phyloP scores from a whole-genome alignment of 1,284 basidiomycete genomes.

The Tilletia walkeri region DNA sequence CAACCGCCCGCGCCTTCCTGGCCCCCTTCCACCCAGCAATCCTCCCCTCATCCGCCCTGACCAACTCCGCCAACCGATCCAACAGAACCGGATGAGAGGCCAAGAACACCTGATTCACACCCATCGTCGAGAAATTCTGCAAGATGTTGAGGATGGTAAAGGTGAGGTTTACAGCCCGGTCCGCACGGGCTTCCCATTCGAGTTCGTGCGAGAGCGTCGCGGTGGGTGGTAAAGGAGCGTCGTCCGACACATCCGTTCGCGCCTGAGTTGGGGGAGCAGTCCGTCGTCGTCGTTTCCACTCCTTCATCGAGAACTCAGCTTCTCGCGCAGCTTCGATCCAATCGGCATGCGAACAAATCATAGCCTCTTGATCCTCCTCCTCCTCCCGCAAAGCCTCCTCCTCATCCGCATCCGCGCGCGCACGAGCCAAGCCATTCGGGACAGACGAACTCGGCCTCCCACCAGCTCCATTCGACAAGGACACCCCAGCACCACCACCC shows the following conservation, averaged over 20 bases:
- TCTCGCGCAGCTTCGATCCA: slow-evolving; percentile 44
- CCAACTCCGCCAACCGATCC: slow-evolving; percentile 69
- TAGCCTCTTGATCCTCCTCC: background rate
- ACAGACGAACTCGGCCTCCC: background rate
- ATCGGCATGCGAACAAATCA: slow-evolving; percentile 35
- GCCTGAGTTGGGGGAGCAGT: slow-evolving; percentile 24
- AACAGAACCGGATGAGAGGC: slow-evolving; percentile 68
- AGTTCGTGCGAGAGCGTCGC: slow-evolving; percentile 59
- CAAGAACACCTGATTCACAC: slow-evolving; percentile 72
- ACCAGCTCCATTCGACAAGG: slow-evolving; percentile 21
- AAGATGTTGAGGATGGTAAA: slow-evolving; percentile 75
- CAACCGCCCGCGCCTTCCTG: background rate
- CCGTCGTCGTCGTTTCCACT: slow-evolving; percentile 33
- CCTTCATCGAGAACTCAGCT: slow-evolving; percentile 43
- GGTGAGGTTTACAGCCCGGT: slow-evolving; percentile 64
- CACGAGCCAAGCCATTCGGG: slow-evolving; percentile 21
- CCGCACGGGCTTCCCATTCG: slow-evolving; percentile 58
- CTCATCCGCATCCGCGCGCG: too few species aligned
- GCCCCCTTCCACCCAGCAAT: slow-evolving; percentile 51
- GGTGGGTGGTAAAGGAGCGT: slow-evolving; percentile 49
- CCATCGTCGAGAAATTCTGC: slow-evolving; percentile 75
- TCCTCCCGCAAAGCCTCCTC: too few species aligned
- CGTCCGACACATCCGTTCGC: slow-evolving; percentile 18
- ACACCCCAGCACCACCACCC: slow-evolving; percentile 40
- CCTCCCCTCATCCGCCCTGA: slow-evolving; percentile 52